Conservation (phyloP, 1,139 yeast genomes). For the Debaryomyces nepalensis region DNA sequence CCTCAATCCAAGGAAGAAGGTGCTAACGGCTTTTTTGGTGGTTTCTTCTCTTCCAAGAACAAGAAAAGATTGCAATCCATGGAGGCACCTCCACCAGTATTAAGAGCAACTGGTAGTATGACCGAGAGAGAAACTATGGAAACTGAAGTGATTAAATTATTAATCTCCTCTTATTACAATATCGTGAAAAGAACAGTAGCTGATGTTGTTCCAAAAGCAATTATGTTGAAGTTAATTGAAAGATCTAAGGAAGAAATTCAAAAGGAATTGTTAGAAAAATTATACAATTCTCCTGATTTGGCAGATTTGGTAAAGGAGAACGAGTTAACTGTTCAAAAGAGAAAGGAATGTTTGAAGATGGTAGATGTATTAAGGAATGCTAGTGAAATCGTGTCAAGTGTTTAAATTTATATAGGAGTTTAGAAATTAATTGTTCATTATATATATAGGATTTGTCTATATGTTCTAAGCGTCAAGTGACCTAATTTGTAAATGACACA, state of each 20-base stretch:
- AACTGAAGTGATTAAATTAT: conserved; percentile 92
- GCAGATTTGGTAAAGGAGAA: conserved; percentile 86
- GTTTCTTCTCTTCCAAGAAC: conserved; percentile 89
- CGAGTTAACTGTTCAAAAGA: conserved; percentile 89
- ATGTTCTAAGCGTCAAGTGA: not conserved
- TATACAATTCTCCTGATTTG: conserved; percentile 78
- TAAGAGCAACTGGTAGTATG: conserved; percentile 94
- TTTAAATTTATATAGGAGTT: conserved; percentile 36
- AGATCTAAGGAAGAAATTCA: conserved; percentile 87
- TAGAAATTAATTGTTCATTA: conserved; percentile 3
- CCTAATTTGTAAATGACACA: conserved; percentile 2
- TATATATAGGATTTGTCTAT: conserved; percentile 6
- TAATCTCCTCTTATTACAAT: conserved; percentile 86
- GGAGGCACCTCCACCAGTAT: conserved; percentile 97
- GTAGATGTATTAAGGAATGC: conserved; percentile 90
- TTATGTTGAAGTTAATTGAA: conserved; percentile 88
- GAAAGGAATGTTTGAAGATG: conserved; percentile 94
- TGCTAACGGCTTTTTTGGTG: conserved; percentile 83
- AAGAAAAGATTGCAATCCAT: conserved; percentile 92
- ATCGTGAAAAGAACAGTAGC: conserved; percentile 94
- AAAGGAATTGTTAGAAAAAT: conserved; percentile 82
- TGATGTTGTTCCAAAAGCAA: conserved; percentile 92
- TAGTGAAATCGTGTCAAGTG: conserved; percentile 87
- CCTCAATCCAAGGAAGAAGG: conserved; percentile 28
- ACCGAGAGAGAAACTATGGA: conserved; percentile 95